These are phyloP conservation scores for Daedaleopsis sinensis DNA, from an alignment of 768 basidiomycete genomes.

Conservation along the genomic window DNA sequence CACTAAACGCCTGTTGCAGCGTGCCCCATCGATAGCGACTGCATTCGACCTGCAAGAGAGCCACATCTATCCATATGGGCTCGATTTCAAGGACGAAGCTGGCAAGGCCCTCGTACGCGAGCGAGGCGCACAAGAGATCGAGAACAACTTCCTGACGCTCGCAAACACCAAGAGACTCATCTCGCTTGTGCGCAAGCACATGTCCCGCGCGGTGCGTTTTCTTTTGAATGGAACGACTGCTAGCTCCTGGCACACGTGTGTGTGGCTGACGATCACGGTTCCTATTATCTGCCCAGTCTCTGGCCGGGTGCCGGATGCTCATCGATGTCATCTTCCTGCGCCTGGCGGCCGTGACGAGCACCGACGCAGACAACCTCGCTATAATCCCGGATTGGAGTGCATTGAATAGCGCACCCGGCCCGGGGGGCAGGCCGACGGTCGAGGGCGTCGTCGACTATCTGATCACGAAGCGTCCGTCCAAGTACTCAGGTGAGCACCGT, in stretches of 20 bases:
- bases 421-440: not conserved
- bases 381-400: conserved; percentile 2
- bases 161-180: conserved; percentile 3
- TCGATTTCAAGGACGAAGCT: conserved; percentile 3
- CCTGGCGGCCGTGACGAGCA: conserved; percentile 2
- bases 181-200: conserved; percentile 4
- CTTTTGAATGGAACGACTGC: not conserved
- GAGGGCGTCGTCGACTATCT: conserved; percentile 7
- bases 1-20: not conserved
- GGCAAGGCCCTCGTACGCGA: not conserved
- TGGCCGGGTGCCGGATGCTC: conserved; percentile 6
- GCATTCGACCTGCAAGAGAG: conserved; percentile 2
- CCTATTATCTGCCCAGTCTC: conserved; percentile 1
- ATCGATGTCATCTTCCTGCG: conserved; percentile 7
- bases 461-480: not conserved
- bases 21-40: conserved; percentile 2
- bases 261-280: not conserved
- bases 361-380: conserved; percentile 1
- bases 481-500: not conserved
- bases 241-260: not conserved
- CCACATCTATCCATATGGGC: conserved; percentile 6
- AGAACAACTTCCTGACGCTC: not conserved
- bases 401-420: not conserved
- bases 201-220: not conserved
- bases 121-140: conserved; percentile 1